Evolutionary conservation across 495 filamentous ascomycete species (phyloP), one percentile per base, ranked within the genome.

Genomic region (Penicillium turbatum): DNA sequence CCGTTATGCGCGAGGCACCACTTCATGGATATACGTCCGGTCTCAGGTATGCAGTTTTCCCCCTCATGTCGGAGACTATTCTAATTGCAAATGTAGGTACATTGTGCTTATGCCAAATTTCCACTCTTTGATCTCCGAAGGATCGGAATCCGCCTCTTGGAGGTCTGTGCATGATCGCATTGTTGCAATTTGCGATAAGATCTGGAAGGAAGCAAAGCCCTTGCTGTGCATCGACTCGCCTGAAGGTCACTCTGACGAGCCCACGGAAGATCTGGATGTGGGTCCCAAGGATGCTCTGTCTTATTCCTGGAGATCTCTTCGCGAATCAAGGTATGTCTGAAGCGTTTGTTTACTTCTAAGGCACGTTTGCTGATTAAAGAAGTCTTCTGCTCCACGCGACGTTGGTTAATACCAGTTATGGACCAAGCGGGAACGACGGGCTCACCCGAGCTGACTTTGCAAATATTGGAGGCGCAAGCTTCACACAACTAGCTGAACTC

Each of bases 201-300:
- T 96, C 13, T 98, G 93, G 93, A 54, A 70, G 3, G 75, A 82
- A 45, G 87, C 95, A 4, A 83, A 80, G 58, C 76, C 83, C 41
- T 79, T 92, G 11, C 78, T 98, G 3, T 98, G 93, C 59, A 82
- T 89, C 56, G 92, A 95, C 60, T 92, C 92, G 10, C 93, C 93
- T 0, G 92, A 97, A 67, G 92, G 93, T 2, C 83, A 92, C 67
- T 73, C 88, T 1, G 87, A 89, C 2, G 82, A 88, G 56, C 84
- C 89, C 7, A 61, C 85, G 15, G 86, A 92, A 48, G 85, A 86
- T 2, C 67, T 83, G 0, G 81, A 84, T 41, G 60, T 84, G 6
- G 79, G 78, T 19, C 92, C 91, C 0, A 96, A 97, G 62, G 89
- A 92, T 62, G 75, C 91, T 30, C 73, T 97, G 40, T 96, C 90